Evolutionary conservation across 2,329 filamentous ascomycete genomes (phyloP).

Genomic region (Stylonectria norvegica): DNA sequence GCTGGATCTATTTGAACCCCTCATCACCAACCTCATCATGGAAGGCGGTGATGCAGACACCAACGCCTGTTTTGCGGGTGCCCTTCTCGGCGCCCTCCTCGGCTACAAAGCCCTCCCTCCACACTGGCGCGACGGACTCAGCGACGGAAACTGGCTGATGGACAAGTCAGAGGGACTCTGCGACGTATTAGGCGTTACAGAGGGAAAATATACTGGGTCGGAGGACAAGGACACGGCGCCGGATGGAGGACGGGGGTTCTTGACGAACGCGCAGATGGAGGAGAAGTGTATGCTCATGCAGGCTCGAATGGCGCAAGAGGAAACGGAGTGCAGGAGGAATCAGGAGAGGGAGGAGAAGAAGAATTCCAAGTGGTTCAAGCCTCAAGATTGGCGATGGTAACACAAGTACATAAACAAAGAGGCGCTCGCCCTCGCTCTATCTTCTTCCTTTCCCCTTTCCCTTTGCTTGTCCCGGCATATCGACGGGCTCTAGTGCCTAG

Average conservation of each 20-base stretch:
- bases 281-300: slow-evolving; percentile 33
- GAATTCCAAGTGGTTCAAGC: slow-evolving; percentile 21
- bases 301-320: slow-evolving; percentile 29
- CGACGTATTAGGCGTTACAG: slow-evolving; percentile 35
- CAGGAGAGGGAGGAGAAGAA: slow-evolving; percentile 18
- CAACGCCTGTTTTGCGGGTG: slow-evolving; percentile 51
- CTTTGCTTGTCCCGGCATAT: too few species aligned
- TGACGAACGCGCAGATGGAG: slow-evolving; percentile 37
- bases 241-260: slow-evolving; percentile 40
- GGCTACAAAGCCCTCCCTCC: slow-evolving; percentile 45
- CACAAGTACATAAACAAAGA: too few species aligned
- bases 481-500: too few species aligned
- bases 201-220: slow-evolving; percentile 31
- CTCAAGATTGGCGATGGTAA: too few species aligned
- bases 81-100: slow-evolving; percentile 45
- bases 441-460: too few species aligned
- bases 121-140: slow-evolving; percentile 48
- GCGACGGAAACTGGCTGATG: slow-evolving; percentile 43
- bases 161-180: slow-evolving; percentile 41
- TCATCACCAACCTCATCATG: slow-evolving; percentile 49
- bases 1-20: slow-evolving; percentile 39
- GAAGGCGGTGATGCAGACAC: slow-evolving; percentile 53
- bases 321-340: slow-evolving; percentile 25
- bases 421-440: too few species aligned
- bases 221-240: slow-evolving; percentile 39